Conservation (phyloP, 2,329 filamentous ascomycete species). For the Madurella mycetomatis region DNA sequence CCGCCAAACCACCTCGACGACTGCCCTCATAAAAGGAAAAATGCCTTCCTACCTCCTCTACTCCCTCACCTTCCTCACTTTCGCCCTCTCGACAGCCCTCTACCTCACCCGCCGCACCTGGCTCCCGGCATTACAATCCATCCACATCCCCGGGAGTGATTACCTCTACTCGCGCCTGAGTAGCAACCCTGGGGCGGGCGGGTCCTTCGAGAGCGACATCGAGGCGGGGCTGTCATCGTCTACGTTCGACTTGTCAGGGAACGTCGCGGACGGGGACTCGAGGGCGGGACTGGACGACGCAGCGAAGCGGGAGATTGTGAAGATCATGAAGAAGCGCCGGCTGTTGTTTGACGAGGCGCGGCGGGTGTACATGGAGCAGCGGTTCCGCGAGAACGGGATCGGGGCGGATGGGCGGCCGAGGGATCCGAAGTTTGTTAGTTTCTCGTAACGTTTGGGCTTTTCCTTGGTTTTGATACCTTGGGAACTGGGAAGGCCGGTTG, state of each 20-base stretch:
- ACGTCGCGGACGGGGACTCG: conserved; percentile 73
- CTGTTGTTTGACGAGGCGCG: conserved; percentile 90
- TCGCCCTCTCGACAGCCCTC: conserved; percentile 68
- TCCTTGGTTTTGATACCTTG: too few relatives aligned
- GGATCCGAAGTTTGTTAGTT: conserved; percentile 95
- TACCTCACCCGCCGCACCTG: conserved; percentile 78
- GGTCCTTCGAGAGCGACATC: conserved; percentile 75
- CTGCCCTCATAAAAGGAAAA: neutral
- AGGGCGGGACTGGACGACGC: conserved; percentile 75
- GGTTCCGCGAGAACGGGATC: conserved; percentile 84
- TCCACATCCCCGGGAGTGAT: conserved; percentile 43
- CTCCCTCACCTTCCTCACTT: conserved; percentile 64
- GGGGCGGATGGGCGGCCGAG: conserved; percentile 79
- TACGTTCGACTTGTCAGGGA: conserved; percentile 77
- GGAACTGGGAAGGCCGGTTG: neutral
- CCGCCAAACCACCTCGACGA: neutral
- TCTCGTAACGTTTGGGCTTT: conserved; percentile 51
- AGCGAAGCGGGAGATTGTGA: conserved; percentile 76
- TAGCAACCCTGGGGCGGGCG: conserved; percentile 50
- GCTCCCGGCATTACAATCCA: conserved; percentile 63
- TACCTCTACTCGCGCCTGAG: conserved; percentile 77
- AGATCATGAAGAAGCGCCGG: conserved; percentile 82
- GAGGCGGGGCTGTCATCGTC: conserved; percentile 80
- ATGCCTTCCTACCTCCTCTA: conserved; percentile 69
- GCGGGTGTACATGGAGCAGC: conserved; percentile 76